Base-by-base conservation (phyloP, 169 alveolate species). In the Plasmodium adleri region DNA sequence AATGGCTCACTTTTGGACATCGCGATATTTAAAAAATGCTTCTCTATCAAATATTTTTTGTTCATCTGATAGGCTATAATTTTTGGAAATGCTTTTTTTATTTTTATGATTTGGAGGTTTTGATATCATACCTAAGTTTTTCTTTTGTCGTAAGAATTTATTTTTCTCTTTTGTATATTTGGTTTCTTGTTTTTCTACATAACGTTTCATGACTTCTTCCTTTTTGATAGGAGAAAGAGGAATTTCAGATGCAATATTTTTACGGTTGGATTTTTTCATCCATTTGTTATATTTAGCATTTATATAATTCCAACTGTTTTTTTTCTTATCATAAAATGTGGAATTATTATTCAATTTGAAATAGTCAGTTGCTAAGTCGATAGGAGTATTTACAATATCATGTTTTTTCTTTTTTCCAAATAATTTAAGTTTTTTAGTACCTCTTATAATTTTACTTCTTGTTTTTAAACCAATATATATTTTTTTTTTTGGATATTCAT, bases 11-110 rank as follows among this genome's bases (percentile, higher is more conserved):
- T 83, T 83, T 71, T 83, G 74, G 43, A 70, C 74, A 45, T 83
- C 91, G 20, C 91, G 85, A 70, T 83, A 83, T 73, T 83, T 83
- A 28, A 83, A 83, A 26, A 83, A 83, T 22, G 91, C 91, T 20
- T 83, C 91, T 73, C 91, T 83, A 70, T 83, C 91, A 83, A 83
- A 83, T 43, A 83, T 83, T 63, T 83, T 83, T 58, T 83, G 91
- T 62, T 83, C 91, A 70, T 83, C 74, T n/a, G 91, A 83, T 70
- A 83, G 10, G 86, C 73, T 83, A 68, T 39, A 83, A 83, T 83
- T 83, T 83, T 26, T 67, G 39, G 91, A 67, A 43, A 43, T 32
- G 10, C 71, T 83, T 32, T 22, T 26, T 10, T 10, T 49, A 49
- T 45, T 83, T 43, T 83, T 56, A 45, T 67, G 83, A 71, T 58